Evolutionary conservation across 345 rosid species (phyloP).

Genomic region (Gossypium thurberi): DNA sequence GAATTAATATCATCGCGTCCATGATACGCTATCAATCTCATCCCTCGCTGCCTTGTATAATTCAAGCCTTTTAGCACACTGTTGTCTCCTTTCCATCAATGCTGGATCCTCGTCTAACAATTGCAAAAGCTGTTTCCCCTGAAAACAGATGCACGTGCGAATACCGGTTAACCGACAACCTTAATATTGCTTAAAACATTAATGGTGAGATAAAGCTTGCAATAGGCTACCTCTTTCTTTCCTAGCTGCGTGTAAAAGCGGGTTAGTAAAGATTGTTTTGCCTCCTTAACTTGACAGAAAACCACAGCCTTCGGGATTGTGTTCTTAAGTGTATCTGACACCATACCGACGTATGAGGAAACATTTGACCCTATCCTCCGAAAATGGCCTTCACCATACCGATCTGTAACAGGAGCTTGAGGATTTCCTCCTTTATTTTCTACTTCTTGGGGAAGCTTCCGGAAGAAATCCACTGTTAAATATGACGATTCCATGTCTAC

Average conservation of each 20-base stretch:
- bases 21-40: constrained; percentile 58
- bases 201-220: neutral
- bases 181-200: no score
- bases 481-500: constrained; percentile 77
- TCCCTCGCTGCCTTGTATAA: constrained; percentile 67
- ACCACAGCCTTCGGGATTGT: constrained; percentile 66
- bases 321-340: constrained; percentile 42
- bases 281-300: constrained; percentile 61
- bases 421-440: constrained; percentile 40
- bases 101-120: constrained; percentile 72
- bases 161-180: neutral
- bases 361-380: constrained; percentile 54
- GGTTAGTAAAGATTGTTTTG: constrained; percentile 43
- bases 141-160: neutral
- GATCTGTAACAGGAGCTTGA: constrained; percentile 23
- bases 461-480: constrained; percentile 59
- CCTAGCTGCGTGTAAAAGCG: constrained; percentile 47
- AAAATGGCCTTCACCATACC: constrained; percentile 47
- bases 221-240: constrained; percentile 38
- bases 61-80: constrained; percentile 67
- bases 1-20: constrained; percentile 23
- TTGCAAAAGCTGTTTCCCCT: constrained; percentile 15
- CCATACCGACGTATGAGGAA: constrained; percentile 50
- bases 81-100: constrained; percentile 62
- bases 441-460: constrained; percentile 50